These are phyloP conservation scores for Ilyonectria destructans DNA, from an alignment of 2,329 filamentous ascomycete genomes.

Conservation along the genomic window DNA sequence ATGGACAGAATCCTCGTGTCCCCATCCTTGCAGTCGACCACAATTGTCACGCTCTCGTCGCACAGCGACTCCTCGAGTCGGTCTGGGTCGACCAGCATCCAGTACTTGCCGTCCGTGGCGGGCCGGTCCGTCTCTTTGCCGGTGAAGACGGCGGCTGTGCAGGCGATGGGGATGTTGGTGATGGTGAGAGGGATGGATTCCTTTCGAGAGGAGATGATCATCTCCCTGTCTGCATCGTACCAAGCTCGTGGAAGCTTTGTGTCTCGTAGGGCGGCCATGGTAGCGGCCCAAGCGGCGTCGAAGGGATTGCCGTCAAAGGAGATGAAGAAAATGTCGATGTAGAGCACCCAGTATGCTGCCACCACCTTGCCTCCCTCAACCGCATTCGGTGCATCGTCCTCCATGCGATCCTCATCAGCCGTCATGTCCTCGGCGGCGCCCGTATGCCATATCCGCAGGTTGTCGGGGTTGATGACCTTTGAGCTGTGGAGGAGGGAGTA, in stretches of 20 bases:
- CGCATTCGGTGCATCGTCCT: constrained; percentile 55
- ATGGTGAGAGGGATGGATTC: constrained; percentile 73
- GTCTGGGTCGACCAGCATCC: constrained; percentile 92
- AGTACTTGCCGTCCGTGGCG: constrained; percentile 67
- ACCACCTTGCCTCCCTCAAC: constrained; percentile 63
- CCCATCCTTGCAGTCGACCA: constrained; percentile 77
- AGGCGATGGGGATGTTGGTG: constrained; percentile 80
- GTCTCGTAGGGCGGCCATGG: constrained; percentile 85
- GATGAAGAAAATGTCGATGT: constrained; percentile 95
- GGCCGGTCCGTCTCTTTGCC: constrained; percentile 69
- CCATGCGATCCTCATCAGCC: constrained; percentile 61
- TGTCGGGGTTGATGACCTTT: constrained; percentile 75
- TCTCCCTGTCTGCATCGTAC: constrained; percentile 88
- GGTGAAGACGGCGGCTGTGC: constrained; percentile 85
- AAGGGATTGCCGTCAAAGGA: constrained; percentile 94
- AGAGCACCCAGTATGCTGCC: constrained; percentile 94
- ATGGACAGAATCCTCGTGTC: constrained; percentile 77
- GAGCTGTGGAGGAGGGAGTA: constrained; percentile 83
- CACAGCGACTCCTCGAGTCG: constrained; percentile 90
- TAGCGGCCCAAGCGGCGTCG: constrained; percentile 89
- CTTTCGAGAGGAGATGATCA: constrained; percentile 80
- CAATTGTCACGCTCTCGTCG: constrained; percentile 85
- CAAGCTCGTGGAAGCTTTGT: constrained; percentile 84
- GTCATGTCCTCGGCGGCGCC: constrained; percentile 64
- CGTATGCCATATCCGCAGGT: constrained; percentile 82